phyloP scores from a whole-genome alignment of 495 filamentous ascomycete species.

The Daldinia childiae region DNA sequence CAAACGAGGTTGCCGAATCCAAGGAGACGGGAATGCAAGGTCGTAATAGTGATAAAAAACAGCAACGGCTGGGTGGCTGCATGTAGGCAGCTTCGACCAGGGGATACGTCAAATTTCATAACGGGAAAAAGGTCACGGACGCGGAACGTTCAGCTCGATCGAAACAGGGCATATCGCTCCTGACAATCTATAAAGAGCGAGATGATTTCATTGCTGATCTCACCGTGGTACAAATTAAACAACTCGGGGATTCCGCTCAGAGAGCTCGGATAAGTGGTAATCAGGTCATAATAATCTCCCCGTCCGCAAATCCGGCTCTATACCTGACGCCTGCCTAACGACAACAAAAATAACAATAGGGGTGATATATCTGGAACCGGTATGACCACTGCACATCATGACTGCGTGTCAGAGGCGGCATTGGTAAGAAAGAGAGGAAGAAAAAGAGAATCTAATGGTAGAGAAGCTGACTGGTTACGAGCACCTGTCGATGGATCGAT shows the following conservation, averaged over 20 bases:
- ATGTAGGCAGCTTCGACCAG: constrained; percentile 33
- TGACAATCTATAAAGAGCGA: constrained; percentile 27
- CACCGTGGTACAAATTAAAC: constrained; percentile 47
- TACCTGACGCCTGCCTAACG: constrained; percentile 29
- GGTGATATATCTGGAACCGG: constrained; percentile 24
- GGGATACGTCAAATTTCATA: constrained; percentile 40
- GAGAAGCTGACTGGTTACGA: constrained; percentile 9
- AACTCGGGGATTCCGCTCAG: constrained; percentile 27
- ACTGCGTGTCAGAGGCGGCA: constrained; percentile 32
- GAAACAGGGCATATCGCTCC: constrained; percentile 33
- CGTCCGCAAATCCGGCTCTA: constrained; percentile 23
- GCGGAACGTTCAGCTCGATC: constrained; percentile 30
- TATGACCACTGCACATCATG: constrained; percentile 26
- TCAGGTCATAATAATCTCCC: constrained; percentile 39
- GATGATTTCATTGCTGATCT: constrained; percentile 46
- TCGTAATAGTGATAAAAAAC: constrained; percentile 29
- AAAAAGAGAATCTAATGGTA: not conserved
- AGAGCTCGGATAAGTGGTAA: constrained; percentile 31
- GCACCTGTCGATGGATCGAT: constrained; percentile 21
- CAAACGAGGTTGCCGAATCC: constrained; percentile 43
- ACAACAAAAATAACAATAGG: constrained; percentile 34
- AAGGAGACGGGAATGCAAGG: constrained; percentile 32
- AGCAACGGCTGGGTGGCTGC: constrained; percentile 42
- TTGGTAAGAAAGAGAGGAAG: constrained; percentile 6
- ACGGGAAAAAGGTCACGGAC: constrained; percentile 30